Conservation (phyloP, 2,329 filamentous ascomycete species). For the Leptosphaerulina australis region DNA sequence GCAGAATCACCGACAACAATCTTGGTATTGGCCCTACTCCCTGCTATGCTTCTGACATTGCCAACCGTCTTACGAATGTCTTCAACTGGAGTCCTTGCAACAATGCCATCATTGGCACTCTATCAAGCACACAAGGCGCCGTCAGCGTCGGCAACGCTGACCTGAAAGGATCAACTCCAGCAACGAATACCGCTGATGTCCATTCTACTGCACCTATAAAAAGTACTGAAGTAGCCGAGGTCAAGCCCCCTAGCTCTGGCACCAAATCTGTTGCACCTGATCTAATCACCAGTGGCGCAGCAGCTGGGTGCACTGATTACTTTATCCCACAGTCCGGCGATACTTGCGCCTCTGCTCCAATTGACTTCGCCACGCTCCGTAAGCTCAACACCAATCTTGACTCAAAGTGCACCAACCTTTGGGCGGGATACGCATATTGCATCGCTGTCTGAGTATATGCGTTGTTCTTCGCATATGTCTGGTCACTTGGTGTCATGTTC, state of each 20-base stretch:
- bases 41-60: conserved; percentile 60
- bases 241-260: neutral
- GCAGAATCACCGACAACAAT: conserved; percentile 45
- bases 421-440: conserved; percentile 48
- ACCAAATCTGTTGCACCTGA: conserved; percentile 2
- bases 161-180: conserved; percentile 4
- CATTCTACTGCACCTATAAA: neutral
- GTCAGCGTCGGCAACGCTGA: neutral
- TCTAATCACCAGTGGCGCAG: conserved; percentile 21
- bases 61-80: conserved; percentile 54
- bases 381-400: conserved; percentile 42
- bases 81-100: conserved; percentile 26
- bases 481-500: conserved; percentile 5
- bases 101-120: conserved; percentile 8
- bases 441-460: conserved; percentile 15
- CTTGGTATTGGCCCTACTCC: conserved; percentile 52
- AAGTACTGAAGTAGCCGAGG: neutral
- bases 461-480: neutral
- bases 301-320: conserved; percentile 38
- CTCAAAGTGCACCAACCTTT: conserved; percentile 45
- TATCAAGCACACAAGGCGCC: conserved; percentile 8
- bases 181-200: neutral
- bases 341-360: conserved; percentile 39
- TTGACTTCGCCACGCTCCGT: conserved; percentile 36
- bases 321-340: conserved; percentile 42